Conservation (phyloP, 2,329 filamentous ascomycete genomes). For the Aureobasidium uvarum region DNA sequence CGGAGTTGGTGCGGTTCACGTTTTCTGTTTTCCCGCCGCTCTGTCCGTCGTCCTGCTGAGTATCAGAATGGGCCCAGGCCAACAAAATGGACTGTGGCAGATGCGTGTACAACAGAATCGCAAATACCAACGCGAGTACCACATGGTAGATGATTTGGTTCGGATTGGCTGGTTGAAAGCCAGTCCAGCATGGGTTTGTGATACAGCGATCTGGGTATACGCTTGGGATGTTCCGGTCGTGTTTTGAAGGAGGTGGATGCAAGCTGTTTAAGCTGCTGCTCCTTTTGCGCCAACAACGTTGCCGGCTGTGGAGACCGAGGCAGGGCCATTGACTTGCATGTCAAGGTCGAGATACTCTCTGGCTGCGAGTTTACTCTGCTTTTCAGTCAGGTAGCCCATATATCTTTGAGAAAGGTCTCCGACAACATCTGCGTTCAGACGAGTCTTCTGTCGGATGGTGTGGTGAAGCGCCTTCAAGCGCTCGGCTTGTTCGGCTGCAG, state of each 20-base stretch:
- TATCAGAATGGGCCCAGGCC: neutral
- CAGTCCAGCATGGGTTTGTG: neutral
- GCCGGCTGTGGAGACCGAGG: slow-evolving; percentile 28
- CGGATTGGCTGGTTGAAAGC: slow-evolving; percentile 24
- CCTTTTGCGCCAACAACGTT: neutral
- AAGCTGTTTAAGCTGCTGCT: neutral
- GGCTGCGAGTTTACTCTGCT: slow-evolving; percentile 78
- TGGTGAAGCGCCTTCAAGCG: slow-evolving; percentile 80
- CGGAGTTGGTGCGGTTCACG: neutral
- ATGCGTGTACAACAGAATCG: neutral
- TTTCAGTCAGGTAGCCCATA: slow-evolving; percentile 77
- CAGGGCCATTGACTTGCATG: slow-evolving; percentile 74
- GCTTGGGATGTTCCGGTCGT: neutral
- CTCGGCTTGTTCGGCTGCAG: slow-evolving; percentile 64
- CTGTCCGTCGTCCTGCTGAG: neutral
- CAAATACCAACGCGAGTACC: neutral
- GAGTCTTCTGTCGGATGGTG: slow-evolving; percentile 70
- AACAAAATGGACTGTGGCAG: neutral
- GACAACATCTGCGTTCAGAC: slow-evolving; percentile 64
- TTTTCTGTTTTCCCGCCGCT: neutral
- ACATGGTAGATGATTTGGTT: neutral
- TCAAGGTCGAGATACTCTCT: slow-evolving; percentile 83
- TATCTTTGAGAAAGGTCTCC: slow-evolving; percentile 76
- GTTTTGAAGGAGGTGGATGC: no score
- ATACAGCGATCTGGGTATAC: neutral